These are phyloP conservation scores for Mycena galopus DNA, from an alignment of 768 basidiomycete species.

Conservation along the genomic window DNA sequence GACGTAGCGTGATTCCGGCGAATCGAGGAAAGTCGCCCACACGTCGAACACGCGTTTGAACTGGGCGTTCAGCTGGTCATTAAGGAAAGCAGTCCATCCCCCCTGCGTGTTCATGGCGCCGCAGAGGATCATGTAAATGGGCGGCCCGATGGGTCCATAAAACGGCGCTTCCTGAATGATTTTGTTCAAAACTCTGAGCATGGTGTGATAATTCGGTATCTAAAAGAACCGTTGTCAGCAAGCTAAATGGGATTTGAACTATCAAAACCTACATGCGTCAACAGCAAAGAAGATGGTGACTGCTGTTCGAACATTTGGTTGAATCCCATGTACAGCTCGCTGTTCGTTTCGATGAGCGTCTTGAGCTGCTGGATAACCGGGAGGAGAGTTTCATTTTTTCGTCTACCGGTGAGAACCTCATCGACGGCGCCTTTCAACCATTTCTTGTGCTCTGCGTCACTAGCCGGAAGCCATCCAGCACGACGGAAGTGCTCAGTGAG, in stretches of 20 bases:
- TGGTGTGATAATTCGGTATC: constrained; percentile 3
- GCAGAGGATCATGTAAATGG: constrained; percentile 4
- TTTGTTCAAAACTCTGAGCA: constrained; percentile 7
- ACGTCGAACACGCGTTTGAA: constrained; percentile 52
- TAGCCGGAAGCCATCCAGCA: neutral
- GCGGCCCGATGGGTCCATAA: constrained; percentile 12
- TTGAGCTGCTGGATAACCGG: neutral
- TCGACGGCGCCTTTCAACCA: neutral
- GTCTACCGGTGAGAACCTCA: neutral
- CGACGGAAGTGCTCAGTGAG: neutral
- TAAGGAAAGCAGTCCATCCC: neutral
- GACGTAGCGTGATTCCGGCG: constrained; percentile 55
- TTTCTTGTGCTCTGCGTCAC: neutral
- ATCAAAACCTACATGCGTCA: neutral
- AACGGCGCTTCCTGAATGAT: constrained; percentile 12
- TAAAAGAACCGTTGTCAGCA: neutral
- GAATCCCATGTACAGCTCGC: neutral
- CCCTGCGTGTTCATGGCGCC: constrained; percentile 12
- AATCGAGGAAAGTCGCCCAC: constrained; percentile 62
- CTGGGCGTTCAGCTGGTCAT: constrained; percentile 9
- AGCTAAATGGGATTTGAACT: neutral
- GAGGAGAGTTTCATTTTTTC: neutral
- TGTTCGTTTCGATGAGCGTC: neutral
- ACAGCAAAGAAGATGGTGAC: neutral
- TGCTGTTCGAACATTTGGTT: neutral